These are phyloP conservation scores for Microthyrium microscopicum DNA, from an alignment of 2,329 filamentous ascomycete species.

Conservation along the genomic window DNA sequence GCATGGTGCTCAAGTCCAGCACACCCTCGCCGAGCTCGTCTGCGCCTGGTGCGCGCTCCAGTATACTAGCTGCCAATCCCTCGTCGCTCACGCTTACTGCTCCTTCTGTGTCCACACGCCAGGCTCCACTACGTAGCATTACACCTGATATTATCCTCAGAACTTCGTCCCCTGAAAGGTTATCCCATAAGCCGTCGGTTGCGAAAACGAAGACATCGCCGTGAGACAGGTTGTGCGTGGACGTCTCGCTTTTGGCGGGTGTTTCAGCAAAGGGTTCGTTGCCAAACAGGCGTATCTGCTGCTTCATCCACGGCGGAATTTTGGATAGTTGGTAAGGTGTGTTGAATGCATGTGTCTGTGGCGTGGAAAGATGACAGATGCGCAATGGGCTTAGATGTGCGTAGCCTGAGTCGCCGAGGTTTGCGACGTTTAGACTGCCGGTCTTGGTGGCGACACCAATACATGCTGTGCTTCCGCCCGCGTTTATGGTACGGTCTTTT, in stretches of 20 bases:
- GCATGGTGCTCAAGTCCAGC: slow-evolving; percentile 49
- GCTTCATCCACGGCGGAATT: slow-evolving; percentile 62
- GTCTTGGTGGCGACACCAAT: slow-evolving; percentile 60
- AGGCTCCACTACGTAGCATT: slow-evolving; percentile 61
- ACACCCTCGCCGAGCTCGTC: neutral
- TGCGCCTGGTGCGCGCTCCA: neutral
- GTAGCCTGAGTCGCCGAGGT: slow-evolving; percentile 90
- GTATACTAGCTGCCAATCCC: slow-evolving; percentile 12
- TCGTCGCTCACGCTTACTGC: slow-evolving; percentile 22
- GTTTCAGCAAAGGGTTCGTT: slow-evolving; percentile 59
- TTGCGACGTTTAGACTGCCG: slow-evolving; percentile 72
- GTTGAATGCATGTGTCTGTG: slow-evolving; percentile 95
- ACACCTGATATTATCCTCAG: slow-evolving; percentile 59
- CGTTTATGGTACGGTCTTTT: slow-evolving; percentile 52
- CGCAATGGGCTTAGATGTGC: slow-evolving; percentile 73
- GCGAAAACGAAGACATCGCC: slow-evolving; percentile 90
- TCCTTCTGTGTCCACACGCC: slow-evolving; percentile 39
- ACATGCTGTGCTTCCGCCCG: slow-evolving; percentile 83
- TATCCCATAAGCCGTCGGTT: slow-evolving; percentile 92
- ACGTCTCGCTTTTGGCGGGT: slow-evolving; percentile 68
- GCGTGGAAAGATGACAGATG: slow-evolving; percentile 64
- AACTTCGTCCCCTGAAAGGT: slow-evolving; percentile 80
- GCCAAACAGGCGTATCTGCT: slow-evolving; percentile 69
- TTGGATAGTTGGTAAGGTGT: slow-evolving; percentile 90
- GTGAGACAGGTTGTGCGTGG: slow-evolving; percentile 60